Evolutionary conservation across 495 filamentous ascomycete genomes (phyloP).

Genomic region (Penicillium flavigenum): DNA sequence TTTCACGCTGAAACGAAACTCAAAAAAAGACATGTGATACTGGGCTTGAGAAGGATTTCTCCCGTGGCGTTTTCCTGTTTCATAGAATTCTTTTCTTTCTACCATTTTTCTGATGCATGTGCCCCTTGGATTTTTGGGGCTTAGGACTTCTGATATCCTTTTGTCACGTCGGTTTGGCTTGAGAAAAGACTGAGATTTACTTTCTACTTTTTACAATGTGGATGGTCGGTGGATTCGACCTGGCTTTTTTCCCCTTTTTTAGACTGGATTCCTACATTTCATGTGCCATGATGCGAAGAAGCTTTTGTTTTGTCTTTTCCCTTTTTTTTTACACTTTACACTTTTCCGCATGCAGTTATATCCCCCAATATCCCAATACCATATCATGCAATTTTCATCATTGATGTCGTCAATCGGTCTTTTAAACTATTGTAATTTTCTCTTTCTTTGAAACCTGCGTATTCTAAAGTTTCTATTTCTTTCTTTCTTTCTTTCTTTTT

Average conservation of each 20-base stretch:
- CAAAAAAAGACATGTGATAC: conserved; percentile 13
- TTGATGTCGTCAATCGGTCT: not conserved
- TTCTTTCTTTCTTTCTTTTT: too few species aligned
- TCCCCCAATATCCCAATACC: conserved; percentile 13
- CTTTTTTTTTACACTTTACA: conserved; percentile 1
- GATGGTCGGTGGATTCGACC: conserved; percentile 8
- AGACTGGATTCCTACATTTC: conserved; percentile 20
- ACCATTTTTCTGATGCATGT: conserved; percentile 17
- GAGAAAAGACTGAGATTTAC: conserved; percentile 13
- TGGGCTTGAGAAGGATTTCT: conserved; percentile 14
- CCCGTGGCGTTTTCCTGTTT: conserved; percentile 16
- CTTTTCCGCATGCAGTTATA: conserved; percentile 13
- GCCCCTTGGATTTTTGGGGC: conserved; percentile 8
- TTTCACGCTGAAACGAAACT: conserved; percentile 20
- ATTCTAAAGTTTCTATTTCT: too few species aligned
- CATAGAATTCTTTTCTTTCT: conserved; percentile 24
- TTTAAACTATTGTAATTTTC: conserved; percentile 4
- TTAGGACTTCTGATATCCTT: conserved; percentile 39
- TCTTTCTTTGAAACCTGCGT: not conserved
- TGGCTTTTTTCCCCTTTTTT: conserved; percentile 10
- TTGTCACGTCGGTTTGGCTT: conserved; percentile 14
- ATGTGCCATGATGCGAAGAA: conserved; percentile 19
- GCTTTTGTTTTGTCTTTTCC: conserved; percentile 2
- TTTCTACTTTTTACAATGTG: conserved; percentile 6
- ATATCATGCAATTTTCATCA: conserved; percentile 3